A percentile compares a stretch with the other conserved stretches of the same genome.
These are phyloP conservation scores for Daphne laureola DNA, from an alignment of 441 rosid genomes.

Conservation along the genomic window DNA sequence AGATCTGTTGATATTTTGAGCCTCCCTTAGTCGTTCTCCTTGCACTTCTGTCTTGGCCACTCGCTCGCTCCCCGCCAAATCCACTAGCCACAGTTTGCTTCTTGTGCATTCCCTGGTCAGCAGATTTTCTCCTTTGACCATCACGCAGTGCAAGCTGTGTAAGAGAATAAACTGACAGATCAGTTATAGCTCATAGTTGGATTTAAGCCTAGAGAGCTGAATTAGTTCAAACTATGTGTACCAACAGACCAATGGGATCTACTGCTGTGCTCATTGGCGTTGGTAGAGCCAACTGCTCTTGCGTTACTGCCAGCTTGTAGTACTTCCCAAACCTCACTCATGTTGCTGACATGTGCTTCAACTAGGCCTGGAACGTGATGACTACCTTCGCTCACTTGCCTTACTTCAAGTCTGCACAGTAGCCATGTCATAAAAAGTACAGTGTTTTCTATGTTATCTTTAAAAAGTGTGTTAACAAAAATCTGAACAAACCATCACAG, in stretches of 20 bases:
- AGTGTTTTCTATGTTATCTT: not conserved
- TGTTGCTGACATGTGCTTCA: slow-evolving; percentile 68
- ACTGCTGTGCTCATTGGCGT: slow-evolving; percentile 92
- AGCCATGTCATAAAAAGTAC: slow-evolving; percentile 1
- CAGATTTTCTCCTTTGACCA: slow-evolving; percentile 79
- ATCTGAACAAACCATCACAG: no score
- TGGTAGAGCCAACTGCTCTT: slow-evolving; percentile 84
- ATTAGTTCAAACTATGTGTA: slow-evolving; percentile 6
- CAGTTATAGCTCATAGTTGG: slow-evolving; percentile 2
- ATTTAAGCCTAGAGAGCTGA: not conserved
- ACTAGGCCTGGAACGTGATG: slow-evolving; percentile 88
- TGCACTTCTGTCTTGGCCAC: slow-evolving; percentile 87
- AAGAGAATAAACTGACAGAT: slow-evolving; percentile 4
- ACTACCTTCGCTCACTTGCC: slow-evolving; percentile 70
- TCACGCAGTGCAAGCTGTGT: slow-evolving; percentile 80
- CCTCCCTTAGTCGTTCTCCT: slow-evolving; percentile 90
- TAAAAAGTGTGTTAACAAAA: not conserved
- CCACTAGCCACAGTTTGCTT: slow-evolving; percentile 94
- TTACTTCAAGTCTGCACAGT: slow-evolving; percentile 64
- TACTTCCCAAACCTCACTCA: slow-evolving; percentile 90
- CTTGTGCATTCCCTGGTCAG: slow-evolving; percentile 80
- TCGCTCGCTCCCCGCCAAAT: slow-evolving; percentile 96
- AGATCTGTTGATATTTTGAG: slow-evolving; percentile 92
- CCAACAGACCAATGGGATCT: slow-evolving; percentile 81
- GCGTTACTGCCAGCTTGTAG: slow-evolving; percentile 76